phyloP scores from a whole-genome alignment of 208 protist species.

The Endotrypanum monterogeii region DNA sequence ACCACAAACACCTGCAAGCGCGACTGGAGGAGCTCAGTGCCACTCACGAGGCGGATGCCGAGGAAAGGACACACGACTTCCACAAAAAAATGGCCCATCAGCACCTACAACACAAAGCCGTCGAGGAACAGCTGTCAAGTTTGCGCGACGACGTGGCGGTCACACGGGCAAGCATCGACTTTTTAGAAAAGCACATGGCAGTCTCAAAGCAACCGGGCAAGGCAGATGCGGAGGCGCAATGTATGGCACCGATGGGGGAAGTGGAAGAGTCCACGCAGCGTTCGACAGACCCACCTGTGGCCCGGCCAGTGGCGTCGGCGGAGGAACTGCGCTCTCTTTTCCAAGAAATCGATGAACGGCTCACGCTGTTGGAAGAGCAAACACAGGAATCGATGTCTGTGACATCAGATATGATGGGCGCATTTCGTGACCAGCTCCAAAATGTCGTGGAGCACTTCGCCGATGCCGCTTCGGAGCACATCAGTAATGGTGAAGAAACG shows the following conservation, averaged over 20 bases:
- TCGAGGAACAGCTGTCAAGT: conserved; percentile 8
- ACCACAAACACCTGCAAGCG: conserved; percentile 12
- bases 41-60: conserved; percentile 2
- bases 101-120: neutral
- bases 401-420: conserved; percentile 39
- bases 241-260: neutral
- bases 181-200: conserved; percentile 4
- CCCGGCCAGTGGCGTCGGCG: neutral
- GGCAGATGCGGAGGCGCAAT: neutral
- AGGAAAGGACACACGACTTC: neutral
- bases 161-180: conserved; percentile 1
- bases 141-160: conserved; percentile 5
- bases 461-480: conserved; percentile 21
- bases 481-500: neutral
- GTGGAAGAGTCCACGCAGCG: neutral
- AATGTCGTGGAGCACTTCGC: conserved; percentile 48
- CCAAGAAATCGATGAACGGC: conserved; percentile 14
- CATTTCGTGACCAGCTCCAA: conserved; percentile 41
- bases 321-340: conserved; percentile 11
- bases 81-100: conserved; percentile 12
- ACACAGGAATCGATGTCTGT: conserved; percentile 15
- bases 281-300: too few species aligned
- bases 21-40: conserved; percentile 16
- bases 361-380: conserved; percentile 26
- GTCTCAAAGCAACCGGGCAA: conserved; percentile 2